These are phyloP conservation scores for Zoysia pacifica DNA, from an alignment of 176 grass and related monocot genomes.

Conservation along the genomic window DNA sequence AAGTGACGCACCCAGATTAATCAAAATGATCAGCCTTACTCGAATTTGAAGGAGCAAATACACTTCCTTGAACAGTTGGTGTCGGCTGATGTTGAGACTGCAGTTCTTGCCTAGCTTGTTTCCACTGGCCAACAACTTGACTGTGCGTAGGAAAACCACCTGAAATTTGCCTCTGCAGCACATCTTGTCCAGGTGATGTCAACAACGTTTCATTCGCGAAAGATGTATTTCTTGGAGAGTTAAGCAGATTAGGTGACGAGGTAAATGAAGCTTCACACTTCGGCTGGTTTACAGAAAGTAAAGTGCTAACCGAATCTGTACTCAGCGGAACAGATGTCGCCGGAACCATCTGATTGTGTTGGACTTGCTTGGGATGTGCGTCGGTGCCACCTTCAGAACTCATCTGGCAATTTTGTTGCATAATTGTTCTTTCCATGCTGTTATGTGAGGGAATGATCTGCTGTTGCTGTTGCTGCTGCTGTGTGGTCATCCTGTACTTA, in stretches of 20 bases:
- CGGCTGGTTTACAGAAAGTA: conserved; percentile 39
- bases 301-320: conserved; percentile 47
- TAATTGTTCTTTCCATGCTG: conserved; percentile 39
- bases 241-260: conserved; percentile 20
- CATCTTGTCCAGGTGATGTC: conserved; percentile 45
- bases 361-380: conserved; percentile 37
- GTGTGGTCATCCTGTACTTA: conserved; percentile 31
- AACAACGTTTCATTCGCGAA: conserved; percentile 49
- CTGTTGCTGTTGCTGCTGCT: conserved; percentile 36
- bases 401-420: conserved; percentile 52
- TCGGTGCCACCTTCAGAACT: conserved; percentile 46
- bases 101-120: conserved; percentile 40
- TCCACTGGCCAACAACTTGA: conserved; percentile 55
- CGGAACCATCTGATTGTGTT: conserved; percentile 47
- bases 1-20: conserved; percentile 20
- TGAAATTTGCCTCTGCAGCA: conserved; percentile 47
- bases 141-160: conserved; percentile 40
- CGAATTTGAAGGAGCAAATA: conserved; percentile 63
- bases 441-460: conserved; percentile 54
- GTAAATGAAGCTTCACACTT: conserved; percentile 32
- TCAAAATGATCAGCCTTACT: conserved; percentile 49
- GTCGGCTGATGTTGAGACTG: conserved; percentile 50
- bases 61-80: conserved; percentile 44
- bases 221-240: conserved; percentile 41
- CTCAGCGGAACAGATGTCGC: conserved; percentile 33